Base-by-base conservation (phyloP, 2,329 filamentous ascomycete species). In the Colletotrichum tanaceti region DNA sequence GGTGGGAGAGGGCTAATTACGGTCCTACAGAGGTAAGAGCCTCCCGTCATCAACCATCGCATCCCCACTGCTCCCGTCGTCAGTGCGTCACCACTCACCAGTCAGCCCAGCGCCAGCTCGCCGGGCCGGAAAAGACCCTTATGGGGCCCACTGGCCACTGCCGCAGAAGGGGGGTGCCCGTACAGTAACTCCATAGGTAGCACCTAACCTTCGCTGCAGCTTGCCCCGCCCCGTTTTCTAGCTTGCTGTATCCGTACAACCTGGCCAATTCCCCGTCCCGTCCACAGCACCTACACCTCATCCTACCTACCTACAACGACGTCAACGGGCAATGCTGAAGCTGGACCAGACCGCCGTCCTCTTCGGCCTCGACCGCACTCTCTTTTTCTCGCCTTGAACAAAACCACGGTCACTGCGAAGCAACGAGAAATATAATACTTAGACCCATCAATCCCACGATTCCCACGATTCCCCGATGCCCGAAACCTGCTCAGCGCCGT, bases 401-500 rank as follows among this genome's bases (percentile, higher is more conserved):
- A 39, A 39, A 47, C 18, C 39, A 6, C n/a, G 35, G 52, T 58
- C 58, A n/a, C 35, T 18, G 9, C 14, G n/a, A 18, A 53, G 46
- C 46, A 14, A 41, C 32, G 13, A 60, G n/a, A 53, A 44, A 47
- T n/a, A 18, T 35, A 39, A 62, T 4, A 57, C 16, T n/a, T 14
- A 41, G 18, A 43, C 41, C 43, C 32, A n/a, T 16, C 22, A n/a
- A 20, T 32, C 38, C 13, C 32, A n/a, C 22, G 39, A 24, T 41
- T 32, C 32, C 7, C 32, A 2, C 32, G 32, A 10, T 35, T 32
- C 16, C 24, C 67, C 67, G 64, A 75, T 77, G 75, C 70, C 74
- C 50, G 73, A 75, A 72, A 75, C 73, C 57, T 78, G 75, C 68
- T 71, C 66, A 60, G 73, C 74, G 54, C 74, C 76, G 11, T 68